phyloP scores from a whole-genome alignment of 2,329 filamentous ascomycete species.

The Bipolaris victoriae region DNA sequence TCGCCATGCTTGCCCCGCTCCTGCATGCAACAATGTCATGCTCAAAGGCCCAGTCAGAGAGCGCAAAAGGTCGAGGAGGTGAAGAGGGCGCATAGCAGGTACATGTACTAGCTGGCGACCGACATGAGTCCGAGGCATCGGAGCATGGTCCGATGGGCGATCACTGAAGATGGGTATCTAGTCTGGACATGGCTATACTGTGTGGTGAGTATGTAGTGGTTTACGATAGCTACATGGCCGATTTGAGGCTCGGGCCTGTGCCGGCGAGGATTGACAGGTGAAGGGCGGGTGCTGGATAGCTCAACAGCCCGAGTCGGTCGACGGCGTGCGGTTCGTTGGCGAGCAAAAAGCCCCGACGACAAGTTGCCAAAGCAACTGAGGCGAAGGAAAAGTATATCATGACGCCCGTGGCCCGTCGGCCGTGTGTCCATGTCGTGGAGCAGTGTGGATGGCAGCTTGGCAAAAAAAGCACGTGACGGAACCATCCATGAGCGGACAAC shows the following conservation, averaged over 20 bases:
- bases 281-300: not conserved
- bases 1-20: not conserved
- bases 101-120: not conserved
- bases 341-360: not conserved
- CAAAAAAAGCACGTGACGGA: not conserved
- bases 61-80: not conserved
- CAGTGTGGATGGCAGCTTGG: too few relatives aligned
- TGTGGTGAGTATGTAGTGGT: too few relatives aligned
- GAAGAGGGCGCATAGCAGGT: constrained; percentile 1
- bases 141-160: constrained; percentile 9
- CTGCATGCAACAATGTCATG: not conserved
- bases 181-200: too few relatives aligned
- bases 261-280: constrained; percentile 2
- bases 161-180: not conserved
- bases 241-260: not conserved
- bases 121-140: constrained; percentile 8
- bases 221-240: too few relatives aligned
- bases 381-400: too few relatives aligned
- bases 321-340: not conserved
- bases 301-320: not conserved
- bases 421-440: too few relatives aligned
- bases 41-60: not conserved
- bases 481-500: not conserved
- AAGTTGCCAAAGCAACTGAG: too few relatives aligned
- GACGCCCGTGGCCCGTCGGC: too few relatives aligned